Evolutionary conservation across 208 protist genomes (phyloP), one percentile per base, ranked within the genome.

Genomic region (Phytomonas serpens): DNA sequence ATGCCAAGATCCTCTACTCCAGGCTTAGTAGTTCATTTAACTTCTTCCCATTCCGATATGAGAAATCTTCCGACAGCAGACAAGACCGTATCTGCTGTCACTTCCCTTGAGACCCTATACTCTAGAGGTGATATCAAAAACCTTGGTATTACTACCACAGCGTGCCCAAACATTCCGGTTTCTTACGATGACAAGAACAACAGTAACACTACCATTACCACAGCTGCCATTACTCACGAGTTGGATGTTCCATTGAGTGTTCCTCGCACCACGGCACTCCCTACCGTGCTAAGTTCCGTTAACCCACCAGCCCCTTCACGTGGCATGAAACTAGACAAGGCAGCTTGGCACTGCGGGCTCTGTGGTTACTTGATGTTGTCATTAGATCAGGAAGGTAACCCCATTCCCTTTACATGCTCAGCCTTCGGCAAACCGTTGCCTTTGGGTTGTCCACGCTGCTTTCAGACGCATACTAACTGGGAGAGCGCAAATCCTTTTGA

Each of bases 351-450:
- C 19, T 96, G 90, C 66, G 87, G 83, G 33, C 72, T 92, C 68
- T 96, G 90, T 61, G 83, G 82, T 11, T 96, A 96, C 73, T 76
- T 87, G 67, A 82, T 93, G 32, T 75, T 93, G 7, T 86, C 90
- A 5, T 92, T 96, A 80, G 90, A 96, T 70, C 82, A 91, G 34
- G 67, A 90, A 30, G 90, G 90, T 29, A 75, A 73, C 0, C 82
- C 88, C 36, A 79, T 96, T 32, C 84, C 86, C 30, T 77, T 96
- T 47, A 70, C 81, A 27, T 66, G 77, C 14, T 90, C 84, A 10
- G 83, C 90, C 63, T 96, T 85, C 65, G 88, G 86, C 33, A 74
- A 84, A 34, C 68, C 82, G 40, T 71, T 96, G 29, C 90, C 90
- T 30, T 74, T 96, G 76, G 74, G 76, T 57, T 96, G 90, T 42